Base-by-base conservation (phyloP, 305 asterid species). In the Fraxinus paxiana region DNA sequence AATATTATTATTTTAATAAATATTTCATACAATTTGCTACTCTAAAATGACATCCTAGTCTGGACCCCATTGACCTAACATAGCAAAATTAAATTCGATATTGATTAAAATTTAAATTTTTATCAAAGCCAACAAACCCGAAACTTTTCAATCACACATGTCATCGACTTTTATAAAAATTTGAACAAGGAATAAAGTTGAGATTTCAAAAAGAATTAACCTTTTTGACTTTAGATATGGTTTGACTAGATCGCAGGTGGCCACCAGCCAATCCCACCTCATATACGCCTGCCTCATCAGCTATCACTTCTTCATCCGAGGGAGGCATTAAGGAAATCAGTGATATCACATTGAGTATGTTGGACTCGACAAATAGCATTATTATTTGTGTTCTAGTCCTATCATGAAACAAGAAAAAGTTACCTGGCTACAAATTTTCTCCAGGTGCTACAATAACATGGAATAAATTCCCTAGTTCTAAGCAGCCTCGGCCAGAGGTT, bases 401-500 rank as follows among this genome's bases (percentile, higher is more conserved):
- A n/a, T n/a, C n/a, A n/a, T n/a, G n/a, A 15, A 22, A 4, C 74
- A 30, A 30, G 74, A 67, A 26, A 67, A 67, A 67, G 38, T 12
- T 13, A 13, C 3, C 74, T 15, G 79, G 79, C 26, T 26, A 28
- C 48, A 31, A 20, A 77, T 9, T 77, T 6, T 56, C 54, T 30
- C 17, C 73, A 31, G 13, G 26, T 12, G 22, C 22, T 13, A 20
- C 7, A 17, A 31, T 30, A 75, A 46, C 81, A 71, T 30, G 59
- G 79, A 31, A 51, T 59, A 33, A 26, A 63, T 10, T 70, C 28
- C 56, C 70, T 17, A 30, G 82, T 73, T 69, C 85, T 80, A 88
- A 41, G 92, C 94, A 76, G 86, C 89, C 87, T 89, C 84, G 77
- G 92, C 85, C 56, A 86, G 80, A 81, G 89, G 83, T 71, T 87